Evolutionary conservation across 1,139 yeast species (phyloP).

Genomic region (Candida pseudoviswanathii): DNA sequence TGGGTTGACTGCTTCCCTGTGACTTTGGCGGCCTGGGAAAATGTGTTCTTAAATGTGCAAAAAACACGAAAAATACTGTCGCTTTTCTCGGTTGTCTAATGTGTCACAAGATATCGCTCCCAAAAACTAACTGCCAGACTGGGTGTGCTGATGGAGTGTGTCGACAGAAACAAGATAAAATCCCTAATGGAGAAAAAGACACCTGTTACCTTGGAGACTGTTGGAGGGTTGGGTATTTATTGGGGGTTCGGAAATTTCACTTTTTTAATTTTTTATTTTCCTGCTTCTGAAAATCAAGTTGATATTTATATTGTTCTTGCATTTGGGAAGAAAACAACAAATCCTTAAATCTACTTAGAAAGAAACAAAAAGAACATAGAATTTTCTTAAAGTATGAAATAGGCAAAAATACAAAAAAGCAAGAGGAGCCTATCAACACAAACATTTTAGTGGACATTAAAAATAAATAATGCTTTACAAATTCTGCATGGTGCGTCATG

Average conservation of each 20-base stretch:
- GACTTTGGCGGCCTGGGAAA: no score
- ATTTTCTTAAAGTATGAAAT: background rate
- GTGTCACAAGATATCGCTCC: background rate
- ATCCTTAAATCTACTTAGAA: background rate
- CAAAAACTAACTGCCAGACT: background rate
- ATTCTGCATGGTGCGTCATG: background rate
- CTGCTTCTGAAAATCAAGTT: slow-evolving; percentile 3
- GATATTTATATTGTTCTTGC: slow-evolving; percentile 2
- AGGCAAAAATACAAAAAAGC: background rate
- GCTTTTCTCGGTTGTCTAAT: background rate
- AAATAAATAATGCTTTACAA: background rate
- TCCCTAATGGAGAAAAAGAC: background rate
- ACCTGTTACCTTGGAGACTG: no score
- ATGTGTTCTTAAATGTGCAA: background rate
- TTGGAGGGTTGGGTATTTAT: background rate
- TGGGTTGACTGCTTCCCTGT: background rate
- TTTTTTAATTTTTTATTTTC: background rate
- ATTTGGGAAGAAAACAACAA: background rate
- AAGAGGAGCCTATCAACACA: slow-evolving; percentile 1
- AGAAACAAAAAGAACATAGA: slow-evolving; percentile 1
- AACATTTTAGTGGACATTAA: background rate
- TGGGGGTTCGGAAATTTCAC: background rate
- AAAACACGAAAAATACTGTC: background rate
- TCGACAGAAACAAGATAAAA: background rate
- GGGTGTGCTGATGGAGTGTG: background rate